A percentile compares a stretch with the other conserved stretches of the same genome.
phyloP scores from a whole-genome alignment of 495 filamentous ascomycete species.

The Friedmanniomyces endolithicus region DNA sequence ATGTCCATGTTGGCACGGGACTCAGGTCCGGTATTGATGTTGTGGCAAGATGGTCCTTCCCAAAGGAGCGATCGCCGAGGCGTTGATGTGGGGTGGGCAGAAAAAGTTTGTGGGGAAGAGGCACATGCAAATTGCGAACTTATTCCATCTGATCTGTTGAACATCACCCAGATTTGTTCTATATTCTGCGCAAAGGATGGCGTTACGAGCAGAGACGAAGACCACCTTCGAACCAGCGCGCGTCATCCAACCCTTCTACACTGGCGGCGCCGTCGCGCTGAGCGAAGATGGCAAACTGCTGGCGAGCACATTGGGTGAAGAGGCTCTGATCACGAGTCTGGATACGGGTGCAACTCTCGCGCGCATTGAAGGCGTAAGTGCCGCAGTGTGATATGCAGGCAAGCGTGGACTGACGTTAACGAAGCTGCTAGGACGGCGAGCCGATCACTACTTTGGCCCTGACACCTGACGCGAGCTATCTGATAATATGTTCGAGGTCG shows the following conservation, averaged over 20 bases:
- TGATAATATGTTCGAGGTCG: constrained; percentile 83
- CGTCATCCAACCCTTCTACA: constrained; percentile 85
- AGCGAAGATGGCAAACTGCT: constrained; percentile 72
- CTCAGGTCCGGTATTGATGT: no score
- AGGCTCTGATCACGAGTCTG: constrained; percentile 77
- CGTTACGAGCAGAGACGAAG: constrained; percentile 36
- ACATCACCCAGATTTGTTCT: no score
- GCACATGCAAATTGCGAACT: no score
- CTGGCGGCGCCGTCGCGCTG: constrained; percentile 75
- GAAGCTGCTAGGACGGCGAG: constrained; percentile 66
- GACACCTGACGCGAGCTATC: constrained; percentile 73
- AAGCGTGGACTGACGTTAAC: constrained; percentile 24
- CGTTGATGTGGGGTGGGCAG: not conserved
- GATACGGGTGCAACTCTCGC: constrained; percentile 70
- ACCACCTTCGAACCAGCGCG: constrained; percentile 77
- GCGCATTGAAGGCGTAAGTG: constrained; percentile 74
- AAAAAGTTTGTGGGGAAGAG: not conserved
- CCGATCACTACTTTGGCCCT: constrained; percentile 74
- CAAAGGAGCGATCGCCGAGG: not conserved
- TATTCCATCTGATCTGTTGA: no score
- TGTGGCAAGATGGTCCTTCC: no score
- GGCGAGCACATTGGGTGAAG: constrained; percentile 75
- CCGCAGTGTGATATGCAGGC: not conserved
- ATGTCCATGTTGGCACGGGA: no score
- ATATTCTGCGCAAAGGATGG: constrained; percentile 21